Percentiles rank a stretch among this genome's conserved stretches.
phyloP scores from a whole-genome alignment of 2,329 filamentous ascomycete species.

The Verticillium dahliae region DNA sequence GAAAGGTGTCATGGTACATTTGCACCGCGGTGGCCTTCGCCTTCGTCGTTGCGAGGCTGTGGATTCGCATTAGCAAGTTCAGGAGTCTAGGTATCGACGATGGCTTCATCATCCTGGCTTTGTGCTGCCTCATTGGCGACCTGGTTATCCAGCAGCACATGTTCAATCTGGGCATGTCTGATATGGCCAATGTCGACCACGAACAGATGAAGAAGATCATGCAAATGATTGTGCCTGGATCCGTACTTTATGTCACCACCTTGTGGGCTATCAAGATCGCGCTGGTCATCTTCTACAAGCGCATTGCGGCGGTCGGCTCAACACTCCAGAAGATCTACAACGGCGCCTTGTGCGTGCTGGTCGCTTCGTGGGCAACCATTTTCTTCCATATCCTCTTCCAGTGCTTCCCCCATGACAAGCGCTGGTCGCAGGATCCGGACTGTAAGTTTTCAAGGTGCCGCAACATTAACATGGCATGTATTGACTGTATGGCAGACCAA shows the following conservation, averaged over 20 bases:
- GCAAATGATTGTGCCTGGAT: conserved; percentile 14
- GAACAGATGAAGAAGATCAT: conserved; percentile 18
- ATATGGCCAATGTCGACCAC: conserved; percentile 12
- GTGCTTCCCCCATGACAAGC: conserved; percentile 25
- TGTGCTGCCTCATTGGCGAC: conserved; percentile 22
- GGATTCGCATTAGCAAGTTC: conserved; percentile 19
- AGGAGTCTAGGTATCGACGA: conserved; percentile 21
- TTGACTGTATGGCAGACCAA: conserved; percentile 3
- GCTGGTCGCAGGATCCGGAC: conserved; percentile 19
- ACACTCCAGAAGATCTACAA: conserved; percentile 29
- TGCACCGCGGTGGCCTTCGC: conserved; percentile 14
- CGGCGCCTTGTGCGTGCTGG: conserved; percentile 21
- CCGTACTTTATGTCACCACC: conserved; percentile 30
- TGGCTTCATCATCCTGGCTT: conserved; percentile 19
- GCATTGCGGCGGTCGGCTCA: conserved; percentile 26
- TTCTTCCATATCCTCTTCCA: conserved; percentile 32
- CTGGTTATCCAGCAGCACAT: conserved; percentile 22
- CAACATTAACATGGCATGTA: too few relatives aligned
- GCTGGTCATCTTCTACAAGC: conserved; percentile 33
- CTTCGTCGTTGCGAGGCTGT: conserved; percentile 20
- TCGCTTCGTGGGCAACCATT: conserved; percentile 21
- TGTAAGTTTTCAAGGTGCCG: conserved; percentile 9
- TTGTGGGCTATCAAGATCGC: conserved; percentile 33
- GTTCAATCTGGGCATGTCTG: conserved; percentile 17
- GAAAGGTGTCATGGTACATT: conserved; percentile 13